These are phyloP conservation scores for Botrytis porri DNA, from an alignment of 2,329 filamentous ascomycete species.

Conservation along the genomic window DNA sequence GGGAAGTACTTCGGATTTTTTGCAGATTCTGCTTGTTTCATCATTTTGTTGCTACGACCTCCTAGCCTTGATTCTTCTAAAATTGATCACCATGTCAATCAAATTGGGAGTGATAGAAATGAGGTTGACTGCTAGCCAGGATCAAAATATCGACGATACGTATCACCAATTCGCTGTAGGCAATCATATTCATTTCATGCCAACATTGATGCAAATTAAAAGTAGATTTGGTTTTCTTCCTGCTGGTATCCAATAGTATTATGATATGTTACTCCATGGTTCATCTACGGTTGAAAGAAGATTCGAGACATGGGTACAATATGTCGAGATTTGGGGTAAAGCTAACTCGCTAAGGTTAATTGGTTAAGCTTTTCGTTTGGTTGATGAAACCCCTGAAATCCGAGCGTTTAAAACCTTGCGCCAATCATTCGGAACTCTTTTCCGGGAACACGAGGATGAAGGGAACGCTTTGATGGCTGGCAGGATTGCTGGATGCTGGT, in stretches of 20 bases:
- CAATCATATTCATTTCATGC: background rate
- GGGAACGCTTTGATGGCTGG: slow-evolving; percentile 9
- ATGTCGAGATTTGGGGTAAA: background rate
- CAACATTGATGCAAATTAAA: background rate
- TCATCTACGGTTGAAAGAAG: background rate
- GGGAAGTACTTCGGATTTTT: background rate
- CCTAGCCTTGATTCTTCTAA: background rate
- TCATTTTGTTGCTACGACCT: background rate
- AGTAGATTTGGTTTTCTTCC: background rate
- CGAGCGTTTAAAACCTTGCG: slow-evolving; percentile 15
- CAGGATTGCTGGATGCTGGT: background rate
- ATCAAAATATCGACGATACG: background rate
- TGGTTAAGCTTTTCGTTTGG: slow-evolving; percentile 6
- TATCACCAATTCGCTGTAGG: background rate
- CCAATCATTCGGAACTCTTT: slow-evolving; percentile 7
- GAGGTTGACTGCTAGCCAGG: background rate
- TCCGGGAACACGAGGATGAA: background rate
- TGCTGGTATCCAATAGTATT: background rate
- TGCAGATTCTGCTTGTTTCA: background rate
- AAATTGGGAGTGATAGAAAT: background rate
- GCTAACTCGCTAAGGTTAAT: background rate
- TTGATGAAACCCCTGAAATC: slow-evolving; percentile 15
- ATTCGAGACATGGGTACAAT: background rate
- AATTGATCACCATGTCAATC: background rate
- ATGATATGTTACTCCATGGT: background rate